Base-by-base conservation (phyloP, 2,329 filamentous ascomycete species). In the Ophiocordyceps australis region DNA sequence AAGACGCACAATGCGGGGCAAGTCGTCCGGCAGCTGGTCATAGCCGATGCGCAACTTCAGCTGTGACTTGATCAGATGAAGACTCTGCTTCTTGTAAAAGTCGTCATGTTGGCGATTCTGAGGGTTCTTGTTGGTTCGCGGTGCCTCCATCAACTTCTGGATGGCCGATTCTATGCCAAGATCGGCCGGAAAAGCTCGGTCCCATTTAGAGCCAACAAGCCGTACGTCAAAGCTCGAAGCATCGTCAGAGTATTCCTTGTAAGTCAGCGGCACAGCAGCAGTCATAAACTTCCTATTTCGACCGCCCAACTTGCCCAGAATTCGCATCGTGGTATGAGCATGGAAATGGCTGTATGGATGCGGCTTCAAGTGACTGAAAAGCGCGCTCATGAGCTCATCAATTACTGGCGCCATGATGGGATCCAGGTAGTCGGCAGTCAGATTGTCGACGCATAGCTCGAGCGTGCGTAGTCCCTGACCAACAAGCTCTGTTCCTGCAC, bases 371-470 rank as follows among this genome's bases (percentile, higher is more conserved):
- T 98, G 91, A 35, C 94, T 85, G 63, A 92, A 98, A 2, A 99
- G 62, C 2, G 86, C 86, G 24, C 83, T 89, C 89, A 98, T 98
- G 23, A 99, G 61, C 44, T 99, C 89, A 40, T 98, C 86, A 49
- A 99, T 95, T 15, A 95, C 91, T 0, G 89, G 91, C 3, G 86
- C 82, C 86, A 98, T 98, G 40, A 99, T 95, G 0, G 89, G 91
- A 39, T 99, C 89, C 10, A 99, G 59, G 43, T 98, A 99, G 42
- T 98, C 89, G 0, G 89, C 86, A 0, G 91, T 98, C 1, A 99
- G 64, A 39, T 99, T 99, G 35, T 99, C 89, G 12, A 99, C 89
- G 41, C 89, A 99, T 3, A 99, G 66, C 43, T 99, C 89, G 5
- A 99, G 57, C 0, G 89, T 99, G 16, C 91, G 65, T 6, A 99